Evolutionary conservation across 2,329 filamentous ascomycete species (phyloP).

Genomic region (Chrysoporthe austroafricana): DNA sequence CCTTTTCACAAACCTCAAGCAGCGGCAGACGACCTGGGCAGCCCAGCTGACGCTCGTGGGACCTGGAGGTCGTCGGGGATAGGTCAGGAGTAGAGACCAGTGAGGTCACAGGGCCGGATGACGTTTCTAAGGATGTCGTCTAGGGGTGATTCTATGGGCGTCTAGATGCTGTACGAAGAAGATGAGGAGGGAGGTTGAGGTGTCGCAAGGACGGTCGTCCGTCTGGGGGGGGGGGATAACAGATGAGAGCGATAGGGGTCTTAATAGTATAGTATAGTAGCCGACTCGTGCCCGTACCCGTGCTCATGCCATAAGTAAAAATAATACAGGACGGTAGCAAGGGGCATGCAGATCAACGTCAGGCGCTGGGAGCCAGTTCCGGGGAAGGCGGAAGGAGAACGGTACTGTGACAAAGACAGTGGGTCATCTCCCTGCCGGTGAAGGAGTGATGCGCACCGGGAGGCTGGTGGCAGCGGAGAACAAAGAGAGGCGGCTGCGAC

Average conservation of each 20-base stretch:
- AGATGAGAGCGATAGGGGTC: background rate
- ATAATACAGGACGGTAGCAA: background rate
- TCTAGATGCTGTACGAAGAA: background rate
- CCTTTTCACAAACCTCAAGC: background rate
- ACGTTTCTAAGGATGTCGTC: background rate
- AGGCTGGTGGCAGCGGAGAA: background rate
- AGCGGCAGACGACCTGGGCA: background rate
- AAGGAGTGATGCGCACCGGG: background rate
- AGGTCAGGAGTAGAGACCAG: background rate
- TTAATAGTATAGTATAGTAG: slow-evolving; percentile 3
- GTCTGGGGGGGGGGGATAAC: background rate
- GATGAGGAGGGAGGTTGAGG: background rate
- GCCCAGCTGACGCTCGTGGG: background rate
- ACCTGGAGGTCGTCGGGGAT: background rate
- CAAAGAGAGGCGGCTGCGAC: background rate
- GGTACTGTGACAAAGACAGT: background rate
- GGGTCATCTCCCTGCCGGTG: background rate
- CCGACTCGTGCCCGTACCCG: background rate
- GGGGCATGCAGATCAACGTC: background rate
- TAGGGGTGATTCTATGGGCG: too few relatives aligned
- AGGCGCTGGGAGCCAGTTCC: background rate
- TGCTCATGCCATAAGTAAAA: background rate
- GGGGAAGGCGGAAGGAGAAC: background rate
- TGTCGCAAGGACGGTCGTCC: background rate
- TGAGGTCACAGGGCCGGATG: background rate